Evolutionary conservation across 2,329 filamentous ascomycete genomes (phyloP).

Genomic region (Apiospora malaysiana): DNA sequence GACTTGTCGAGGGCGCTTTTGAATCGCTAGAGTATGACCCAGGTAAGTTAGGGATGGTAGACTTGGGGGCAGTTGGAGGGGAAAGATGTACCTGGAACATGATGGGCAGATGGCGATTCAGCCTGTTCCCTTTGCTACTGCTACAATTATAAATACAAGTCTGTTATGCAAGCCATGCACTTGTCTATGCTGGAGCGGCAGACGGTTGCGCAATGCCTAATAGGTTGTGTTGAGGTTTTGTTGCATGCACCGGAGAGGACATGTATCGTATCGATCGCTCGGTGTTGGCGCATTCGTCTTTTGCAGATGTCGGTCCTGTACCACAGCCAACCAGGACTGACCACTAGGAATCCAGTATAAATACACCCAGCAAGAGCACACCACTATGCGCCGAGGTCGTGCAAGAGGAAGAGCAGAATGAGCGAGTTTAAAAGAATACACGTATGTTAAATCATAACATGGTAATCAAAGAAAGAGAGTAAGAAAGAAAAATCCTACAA

Average conservation of each 20-base stretch:
- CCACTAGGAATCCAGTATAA: neutral
- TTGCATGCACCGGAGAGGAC: constrained; percentile 3
- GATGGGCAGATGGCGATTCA: neutral
- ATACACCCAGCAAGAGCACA: neutral
- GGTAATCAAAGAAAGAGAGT: too few species aligned
- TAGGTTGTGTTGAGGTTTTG: neutral
- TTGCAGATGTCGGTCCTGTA: neutral
- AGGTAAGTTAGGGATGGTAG: neutral
- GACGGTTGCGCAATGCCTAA: neutral
- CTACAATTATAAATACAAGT: constrained; percentile 1
- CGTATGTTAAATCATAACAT: neutral
- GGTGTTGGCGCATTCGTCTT: constrained; percentile 2
- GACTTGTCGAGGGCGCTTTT: constrained; percentile 85
- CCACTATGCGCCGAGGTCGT: neutral
- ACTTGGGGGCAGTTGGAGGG: neutral
- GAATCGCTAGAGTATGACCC: constrained; percentile 63
- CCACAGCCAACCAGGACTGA: neutral
- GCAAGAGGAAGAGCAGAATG: neutral
- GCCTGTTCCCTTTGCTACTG: constrained; percentile 6
- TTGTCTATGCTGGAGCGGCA: constrained; percentile 8
- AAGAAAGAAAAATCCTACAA: neutral
- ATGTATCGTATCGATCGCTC: constrained; percentile 1
- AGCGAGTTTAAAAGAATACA: neutral
- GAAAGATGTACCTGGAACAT: constrained; percentile 9
- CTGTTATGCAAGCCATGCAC: neutral